These are phyloP conservation scores for Penicillium sp. DNA, from an alignment of 2,329 filamentous ascomycete genomes.

Conservation along the genomic window DNA sequence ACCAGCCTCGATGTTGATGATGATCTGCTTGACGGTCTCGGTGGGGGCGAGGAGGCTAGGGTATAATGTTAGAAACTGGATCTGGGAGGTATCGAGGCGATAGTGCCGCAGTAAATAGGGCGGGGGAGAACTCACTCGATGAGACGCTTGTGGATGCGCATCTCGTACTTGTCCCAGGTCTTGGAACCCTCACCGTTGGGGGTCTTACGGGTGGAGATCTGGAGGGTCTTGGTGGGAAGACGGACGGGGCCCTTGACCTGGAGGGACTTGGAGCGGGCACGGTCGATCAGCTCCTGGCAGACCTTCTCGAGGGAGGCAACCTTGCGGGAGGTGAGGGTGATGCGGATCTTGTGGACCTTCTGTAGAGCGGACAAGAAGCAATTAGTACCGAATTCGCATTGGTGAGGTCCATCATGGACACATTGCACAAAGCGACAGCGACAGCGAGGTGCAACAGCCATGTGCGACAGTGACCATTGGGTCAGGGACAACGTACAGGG, in stretches of 20 bases:
- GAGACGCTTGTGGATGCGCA: conserved; percentile 98
- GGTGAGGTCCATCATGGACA: conserved; percentile 3
- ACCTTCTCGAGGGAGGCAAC: conserved; percentile 96
- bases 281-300: conserved; percentile 96
- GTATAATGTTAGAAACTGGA: conserved; percentile 13
- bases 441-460: conserved; percentile 4
- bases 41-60: conserved; percentile 88
- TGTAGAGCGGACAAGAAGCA: conserved; percentile 33
- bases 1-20: conserved; percentile 54
- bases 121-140: conserved; percentile 67
- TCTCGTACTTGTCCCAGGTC: conserved; percentile 99
- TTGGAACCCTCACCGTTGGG: conserved; percentile 99
- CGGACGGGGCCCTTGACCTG: conserved; percentile 98
- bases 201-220: conserved; percentile 98
- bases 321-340: conserved; percentile 94
- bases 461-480: conserved; percentile 7
- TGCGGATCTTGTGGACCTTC: conserved; percentile 98
- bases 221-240: conserved; percentile 93
- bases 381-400: conserved; percentile 9
- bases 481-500: conserved; percentile 58
- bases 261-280: conserved; percentile 97
- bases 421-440: conserved; percentile 5
- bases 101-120: background rate
- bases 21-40: conserved; percentile 63
- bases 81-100: background rate